These are phyloP conservation scores for Puccinia novopanici DNA, from an alignment of 1,284 basidiomycete genomes.

Conservation along the genomic window DNA sequence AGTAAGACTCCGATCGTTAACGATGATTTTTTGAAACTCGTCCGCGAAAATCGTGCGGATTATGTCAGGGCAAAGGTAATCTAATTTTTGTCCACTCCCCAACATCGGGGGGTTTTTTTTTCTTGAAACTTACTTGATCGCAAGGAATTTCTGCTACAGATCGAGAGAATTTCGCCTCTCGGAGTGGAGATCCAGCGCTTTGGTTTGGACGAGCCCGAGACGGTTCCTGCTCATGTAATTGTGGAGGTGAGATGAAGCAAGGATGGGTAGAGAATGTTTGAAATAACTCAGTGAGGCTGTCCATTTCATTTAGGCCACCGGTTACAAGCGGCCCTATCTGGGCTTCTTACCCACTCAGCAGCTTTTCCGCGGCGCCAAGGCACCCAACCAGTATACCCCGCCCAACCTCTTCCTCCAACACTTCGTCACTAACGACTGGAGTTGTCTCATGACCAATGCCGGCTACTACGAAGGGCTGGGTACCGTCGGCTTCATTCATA, in stretches of 20 bases:
- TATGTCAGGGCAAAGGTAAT: slow-evolving; percentile 21
- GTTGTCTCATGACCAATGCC: slow-evolving; percentile 47
- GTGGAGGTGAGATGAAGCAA: slow-evolving; percentile 22
- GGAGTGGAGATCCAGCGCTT: slow-evolving; percentile 22
- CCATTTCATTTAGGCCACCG: slow-evolving; percentile 27
- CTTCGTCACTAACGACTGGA: slow-evolving; percentile 29
- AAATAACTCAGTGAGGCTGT: background rate
- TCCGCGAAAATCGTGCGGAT: slow-evolving; percentile 22
- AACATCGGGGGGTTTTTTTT: background rate
- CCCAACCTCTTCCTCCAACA: slow-evolving; percentile 44
- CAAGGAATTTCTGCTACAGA: background rate
- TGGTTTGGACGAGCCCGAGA: background rate
- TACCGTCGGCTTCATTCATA: slow-evolving; percentile 39
- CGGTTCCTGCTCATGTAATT: slow-evolving; percentile 35
- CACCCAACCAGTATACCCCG: slow-evolving; percentile 31
- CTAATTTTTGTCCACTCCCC: too few species aligned
- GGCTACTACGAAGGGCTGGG: slow-evolving; percentile 40
- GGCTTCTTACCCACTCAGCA: slow-evolving; percentile 25
- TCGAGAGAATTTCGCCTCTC: slow-evolving; percentile 11
- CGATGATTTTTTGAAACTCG: slow-evolving; percentile 34
- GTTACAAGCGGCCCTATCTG: slow-evolving; percentile 33
- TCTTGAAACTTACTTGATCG: background rate
- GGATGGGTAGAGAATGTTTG: background rate
- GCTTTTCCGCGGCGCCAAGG: slow-evolving; percentile 20
- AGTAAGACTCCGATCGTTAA: slow-evolving; percentile 48